Evolutionary conservation across 805 yeast genomes (phyloP), one percentile per base, ranked within the genome.

Genomic region (Komagataella mondaviorum): DNA sequence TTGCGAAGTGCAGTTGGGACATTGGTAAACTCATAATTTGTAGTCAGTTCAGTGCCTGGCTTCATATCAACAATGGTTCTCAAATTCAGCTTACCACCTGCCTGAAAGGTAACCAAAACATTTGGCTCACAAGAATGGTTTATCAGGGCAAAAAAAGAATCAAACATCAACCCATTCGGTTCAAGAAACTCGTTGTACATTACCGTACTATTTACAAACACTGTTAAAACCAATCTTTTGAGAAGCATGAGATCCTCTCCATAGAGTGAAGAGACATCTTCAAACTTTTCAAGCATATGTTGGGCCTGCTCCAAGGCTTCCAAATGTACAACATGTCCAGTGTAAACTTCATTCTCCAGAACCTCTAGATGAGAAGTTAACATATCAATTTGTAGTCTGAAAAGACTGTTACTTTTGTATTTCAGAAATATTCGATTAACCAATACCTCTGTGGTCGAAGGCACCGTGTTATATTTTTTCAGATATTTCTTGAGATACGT

Each of bases 91-190:
- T 51, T 52, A 7, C 55, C 51, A 6, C 57, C 20, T 20, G 20
- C 55, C 23, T 58, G 51, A 59, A 59, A 64, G 17, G 59, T 51
- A 6, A 62, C 48, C 6, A 59, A 49, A 30, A 63, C 55, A 51
- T 70, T 71, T 4, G 75, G 73, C 4, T 58, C 55, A 55, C 76
- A 71, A 6, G 71, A 66, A 57, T 71, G 76, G 49, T 71, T 71
- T 18, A 70, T 64, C 48, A 71, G 53, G 10, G 74, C 56, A 54
- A 70, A 63, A 3, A 58, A 53, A 0, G 70, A 70, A 52, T 70
- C 73, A 55, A 71, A 63, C 56, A 63, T 55, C 6, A 60, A 49
- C 1, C 74, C 76, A 48, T 64, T 58, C 4, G 59, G 51, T 45
- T 64, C 68, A 8, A 55, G 55, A 44, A 53, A 59, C 30, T 52